These are phyloP conservation scores for Globisporangium echinulatum DNA, from an alignment of 352 stramenopile species.

Conservation along the genomic window DNA sequence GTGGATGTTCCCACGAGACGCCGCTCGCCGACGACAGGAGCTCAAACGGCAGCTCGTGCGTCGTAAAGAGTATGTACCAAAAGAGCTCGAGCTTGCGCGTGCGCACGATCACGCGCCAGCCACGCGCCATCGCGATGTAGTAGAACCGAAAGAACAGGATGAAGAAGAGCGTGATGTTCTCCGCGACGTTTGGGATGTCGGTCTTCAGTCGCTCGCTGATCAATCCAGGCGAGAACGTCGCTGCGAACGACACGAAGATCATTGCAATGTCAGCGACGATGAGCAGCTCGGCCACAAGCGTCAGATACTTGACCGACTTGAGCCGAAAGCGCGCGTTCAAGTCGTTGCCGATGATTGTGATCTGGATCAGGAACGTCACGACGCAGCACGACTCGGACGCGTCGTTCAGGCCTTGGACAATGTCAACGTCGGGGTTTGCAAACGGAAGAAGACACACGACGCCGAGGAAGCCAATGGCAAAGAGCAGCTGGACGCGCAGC, in stretches of 20 bases:
- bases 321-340: conserved; percentile 22
- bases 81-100: conserved; percentile 17
- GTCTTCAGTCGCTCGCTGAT: conserved; percentile 9
- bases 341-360: conserved; percentile 26
- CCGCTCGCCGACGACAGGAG: conserved; percentile 10
- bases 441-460: conserved; percentile 18
- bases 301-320: conserved; percentile 18
- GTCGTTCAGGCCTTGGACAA: conserved; percentile 20
- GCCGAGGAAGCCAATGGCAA: not conserved
- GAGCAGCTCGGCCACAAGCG: conserved; percentile 16
- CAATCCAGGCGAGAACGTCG: not conserved
- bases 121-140: conserved; percentile 20
- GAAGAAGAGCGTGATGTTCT: conserved; percentile 27
- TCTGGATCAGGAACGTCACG: conserved; percentile 32
- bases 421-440: conserved; percentile 10
- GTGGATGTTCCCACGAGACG: conserved; percentile 29
- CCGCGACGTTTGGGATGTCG: conserved; percentile 19
- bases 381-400: conserved; percentile 27
- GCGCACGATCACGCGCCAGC: conserved; percentile 7
- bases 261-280: conserved; percentile 6
- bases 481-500: not conserved
- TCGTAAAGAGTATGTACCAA: conserved; percentile 23
- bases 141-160: conserved; percentile 37
- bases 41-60: conserved; percentile 35
- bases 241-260: conserved; percentile 1